phyloP scores from a whole-genome alignment of 78 protist species.

The Dictyostelium firmibasis region DNA sequence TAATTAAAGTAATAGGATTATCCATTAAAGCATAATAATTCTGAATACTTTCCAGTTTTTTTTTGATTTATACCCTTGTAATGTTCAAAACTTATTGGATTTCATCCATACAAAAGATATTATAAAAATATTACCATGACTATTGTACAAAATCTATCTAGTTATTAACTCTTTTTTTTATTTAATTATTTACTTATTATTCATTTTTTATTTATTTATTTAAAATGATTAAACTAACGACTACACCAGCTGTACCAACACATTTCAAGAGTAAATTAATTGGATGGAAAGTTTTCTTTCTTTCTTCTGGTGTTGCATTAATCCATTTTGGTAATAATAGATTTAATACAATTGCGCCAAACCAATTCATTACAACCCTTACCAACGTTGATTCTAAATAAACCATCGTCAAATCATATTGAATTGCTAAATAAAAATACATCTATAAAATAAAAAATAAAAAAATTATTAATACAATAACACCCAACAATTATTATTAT shows the following conservation, averaged over 20 bases:
- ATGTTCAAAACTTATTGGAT: too few species aligned
- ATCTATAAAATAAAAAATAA: not conserved
- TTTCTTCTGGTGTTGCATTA: constrained; percentile 47
- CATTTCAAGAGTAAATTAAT: constrained; percentile 22
- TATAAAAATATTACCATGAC: too few species aligned
- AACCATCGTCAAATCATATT: constrained; percentile 69
- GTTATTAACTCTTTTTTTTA: not conserved
- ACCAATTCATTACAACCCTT: constrained; percentile 78
- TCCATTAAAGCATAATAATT: too few species aligned
- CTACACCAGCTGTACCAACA: constrained; percentile 48
- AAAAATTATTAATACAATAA: too few species aligned
- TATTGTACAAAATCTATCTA: too few species aligned
- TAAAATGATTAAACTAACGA: constrained; percentile 22
- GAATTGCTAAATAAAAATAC: constrained; percentile 79
- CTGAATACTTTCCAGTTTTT: too few species aligned
- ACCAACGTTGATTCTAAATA: constrained; percentile 80
- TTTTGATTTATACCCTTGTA: too few species aligned
- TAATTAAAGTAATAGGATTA: too few species aligned
- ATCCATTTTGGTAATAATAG: constrained; percentile 77
- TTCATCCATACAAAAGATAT: too few species aligned
- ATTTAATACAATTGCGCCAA: constrained; percentile 59
- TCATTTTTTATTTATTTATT: constrained; percentile 4
- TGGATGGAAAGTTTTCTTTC: constrained; percentile 54
- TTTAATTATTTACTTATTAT: not conserved
- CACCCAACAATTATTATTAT: not conserved